Percentiles rank a stretch among this genome's conserved stretches.
Evolutionary conservation across 805 yeast species (phyloP).

Genomic region (Cyberlindnera maclurae): DNA sequence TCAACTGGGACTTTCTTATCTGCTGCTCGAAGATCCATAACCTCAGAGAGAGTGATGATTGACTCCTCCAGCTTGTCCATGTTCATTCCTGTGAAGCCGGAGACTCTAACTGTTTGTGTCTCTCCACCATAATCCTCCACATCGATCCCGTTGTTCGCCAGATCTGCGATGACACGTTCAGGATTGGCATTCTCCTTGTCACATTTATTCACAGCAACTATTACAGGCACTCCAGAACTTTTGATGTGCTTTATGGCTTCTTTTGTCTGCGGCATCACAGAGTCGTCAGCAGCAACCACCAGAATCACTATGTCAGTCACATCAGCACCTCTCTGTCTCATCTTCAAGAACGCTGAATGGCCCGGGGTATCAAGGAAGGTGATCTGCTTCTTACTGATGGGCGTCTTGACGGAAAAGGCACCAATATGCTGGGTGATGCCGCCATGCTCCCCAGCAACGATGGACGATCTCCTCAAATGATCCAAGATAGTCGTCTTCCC

Average conservation of each 20-base stretch:
- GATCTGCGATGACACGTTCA: constrained; percentile 70
- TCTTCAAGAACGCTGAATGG: constrained; percentile 91
- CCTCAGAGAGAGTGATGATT: constrained; percentile 74
- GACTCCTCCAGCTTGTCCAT: constrained; percentile 90
- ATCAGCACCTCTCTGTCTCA: constrained; percentile 95
- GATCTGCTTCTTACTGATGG: constrained; percentile 62
- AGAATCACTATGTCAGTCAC: constrained; percentile 87
- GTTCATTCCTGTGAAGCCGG: constrained; percentile 85
- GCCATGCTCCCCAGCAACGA: constrained; percentile 83
- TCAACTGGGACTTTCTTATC: constrained; percentile 44
- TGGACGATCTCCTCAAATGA: constrained; percentile 72
- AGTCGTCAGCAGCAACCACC: constrained; percentile 96
- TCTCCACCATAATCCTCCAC: constrained; percentile 96
- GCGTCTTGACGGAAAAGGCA: constrained; percentile 85
- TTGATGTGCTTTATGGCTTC: constrained; percentile 94
- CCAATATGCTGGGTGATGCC: constrained; percentile 98
- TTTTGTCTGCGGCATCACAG: constrained; percentile 94
- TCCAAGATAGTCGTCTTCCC: constrained; percentile 95
- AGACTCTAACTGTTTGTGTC: constrained; percentile 77
- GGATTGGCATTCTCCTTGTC: constrained; percentile 74
- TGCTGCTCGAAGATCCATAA: constrained; percentile 67
- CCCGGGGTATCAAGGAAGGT: constrained; percentile 97
- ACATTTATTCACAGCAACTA: constrained; percentile 90
- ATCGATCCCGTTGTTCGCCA: constrained; percentile 70
- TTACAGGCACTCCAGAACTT: constrained; percentile 70